phyloP scores from a whole-genome alignment of 2,329 filamentous ascomycete genomes.

The Colletotrichum lupini region DNA sequence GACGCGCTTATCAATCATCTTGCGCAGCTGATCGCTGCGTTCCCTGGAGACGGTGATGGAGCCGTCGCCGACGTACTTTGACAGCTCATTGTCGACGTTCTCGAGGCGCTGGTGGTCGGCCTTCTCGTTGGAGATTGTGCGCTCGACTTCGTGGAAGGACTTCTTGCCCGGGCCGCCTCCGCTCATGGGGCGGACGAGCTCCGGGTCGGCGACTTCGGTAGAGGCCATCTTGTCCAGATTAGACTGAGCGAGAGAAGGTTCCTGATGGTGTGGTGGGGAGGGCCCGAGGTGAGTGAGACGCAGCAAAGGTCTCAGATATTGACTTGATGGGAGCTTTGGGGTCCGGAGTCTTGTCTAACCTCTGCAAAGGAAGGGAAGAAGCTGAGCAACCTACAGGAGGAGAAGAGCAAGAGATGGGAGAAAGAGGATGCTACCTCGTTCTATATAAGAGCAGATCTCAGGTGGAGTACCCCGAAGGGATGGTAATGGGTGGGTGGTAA shows the following conservation, averaged over 20 bases:
- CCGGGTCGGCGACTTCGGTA: slow-evolving; percentile 41
- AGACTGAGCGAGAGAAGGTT: slow-evolving; percentile 37
- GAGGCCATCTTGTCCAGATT: slow-evolving; percentile 20
- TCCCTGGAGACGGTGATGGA: slow-evolving; percentile 68
- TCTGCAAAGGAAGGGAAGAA: slow-evolving; percentile 4
- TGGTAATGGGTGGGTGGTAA: not conserved
- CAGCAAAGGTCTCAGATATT: not conserved
- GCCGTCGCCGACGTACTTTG: slow-evolving; percentile 71
- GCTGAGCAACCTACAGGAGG: not conserved
- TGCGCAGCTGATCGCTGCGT: slow-evolving; percentile 70
- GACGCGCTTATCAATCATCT: slow-evolving; percentile 74
- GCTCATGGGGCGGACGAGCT: slow-evolving; percentile 38
- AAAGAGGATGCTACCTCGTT: not conserved
- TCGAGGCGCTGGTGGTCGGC: slow-evolving; percentile 33
- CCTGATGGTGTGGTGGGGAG: not conserved
- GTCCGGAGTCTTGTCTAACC: not conserved
- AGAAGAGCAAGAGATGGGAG: not conserved
- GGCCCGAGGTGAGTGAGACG: not conserved
- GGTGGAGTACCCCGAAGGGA: not conserved
- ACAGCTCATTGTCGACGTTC: slow-evolving; percentile 74
- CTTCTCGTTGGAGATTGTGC: slow-evolving; percentile 31
- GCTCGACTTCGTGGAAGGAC: slow-evolving; percentile 44
- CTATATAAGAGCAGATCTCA: slow-evolving; percentile 18
- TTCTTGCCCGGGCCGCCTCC: slow-evolving; percentile 40
- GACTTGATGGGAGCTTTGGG: not conserved